phyloP scores from a whole-genome alignment of 331 rosid genomes.

The Stylosanthes scabra region DNA sequence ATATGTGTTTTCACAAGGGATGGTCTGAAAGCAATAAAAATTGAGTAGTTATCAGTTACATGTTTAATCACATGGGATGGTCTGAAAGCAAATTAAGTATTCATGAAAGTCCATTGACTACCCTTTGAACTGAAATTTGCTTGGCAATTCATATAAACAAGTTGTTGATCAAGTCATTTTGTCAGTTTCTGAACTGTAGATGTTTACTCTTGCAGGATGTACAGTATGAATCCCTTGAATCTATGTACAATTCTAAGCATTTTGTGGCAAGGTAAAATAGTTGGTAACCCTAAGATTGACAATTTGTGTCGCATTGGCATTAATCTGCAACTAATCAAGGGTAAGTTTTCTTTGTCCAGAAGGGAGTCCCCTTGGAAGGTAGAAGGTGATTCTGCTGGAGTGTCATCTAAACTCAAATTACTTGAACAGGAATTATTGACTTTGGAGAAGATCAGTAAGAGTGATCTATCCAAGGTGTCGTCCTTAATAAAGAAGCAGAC shows the following conservation, averaged over 20 bases:
- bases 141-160: background rate
- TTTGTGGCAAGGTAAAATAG: conserved; percentile 75
- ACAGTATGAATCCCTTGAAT: conserved; percentile 75
- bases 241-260: conserved; percentile 63
- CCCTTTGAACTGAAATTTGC: conserved; percentile 10
- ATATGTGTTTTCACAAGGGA: too few relatives aligned
- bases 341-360: conserved; percentile 48
- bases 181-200: conserved; percentile 28
- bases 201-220: conserved; percentile 70
- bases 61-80: conserved; percentile 9
- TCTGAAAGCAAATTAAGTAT: background rate
- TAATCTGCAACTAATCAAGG: conserved; percentile 41
- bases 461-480: conserved; percentile 65
- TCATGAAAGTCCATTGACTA: too few relatives aligned
- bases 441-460: conserved; percentile 70
- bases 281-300: conserved; percentile 22
- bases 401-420: conserved; percentile 75
- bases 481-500: conserved; percentile 82
- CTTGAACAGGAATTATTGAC: conserved; percentile 81
- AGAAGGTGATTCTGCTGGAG: conserved; percentile 82
- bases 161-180: background rate
- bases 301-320: conserved; percentile 30
- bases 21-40: too few relatives aligned
- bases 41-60: too few relatives aligned
- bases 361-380: conserved; percentile 95